Conservation (phyloP, 495 filamentous ascomycete species). For the Aspergillus homomorphus region DNA sequence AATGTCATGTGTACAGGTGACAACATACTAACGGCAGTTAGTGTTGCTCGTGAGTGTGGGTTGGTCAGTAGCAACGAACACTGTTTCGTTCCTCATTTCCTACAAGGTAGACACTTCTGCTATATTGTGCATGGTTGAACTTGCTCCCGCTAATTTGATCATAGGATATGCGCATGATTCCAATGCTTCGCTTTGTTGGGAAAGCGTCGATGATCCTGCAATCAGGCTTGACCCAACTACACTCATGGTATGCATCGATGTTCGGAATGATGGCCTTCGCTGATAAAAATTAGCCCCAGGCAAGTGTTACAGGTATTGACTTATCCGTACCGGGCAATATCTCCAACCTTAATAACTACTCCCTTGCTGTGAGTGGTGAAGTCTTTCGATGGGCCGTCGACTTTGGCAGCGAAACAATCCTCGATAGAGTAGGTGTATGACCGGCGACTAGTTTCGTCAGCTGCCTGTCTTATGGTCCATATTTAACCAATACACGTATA, state of each 20-base stretch:
- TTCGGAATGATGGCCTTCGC: slow-evolving; percentile 13
- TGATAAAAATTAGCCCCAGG: slow-evolving; percentile 58
- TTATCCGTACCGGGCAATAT: slow-evolving; percentile 82
- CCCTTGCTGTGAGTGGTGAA: slow-evolving; percentile 84
- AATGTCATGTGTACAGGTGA: slow-evolving; percentile 98
- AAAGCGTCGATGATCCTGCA: slow-evolving; percentile 81
- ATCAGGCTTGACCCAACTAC: slow-evolving; percentile 74
- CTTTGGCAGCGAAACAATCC: slow-evolving; percentile 72
- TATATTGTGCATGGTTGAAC: not conserved
- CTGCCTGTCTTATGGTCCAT: not conserved
- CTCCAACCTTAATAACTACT: slow-evolving; percentile 74
- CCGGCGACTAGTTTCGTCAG: not conserved
- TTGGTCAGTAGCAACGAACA: slow-evolving; percentile 76
- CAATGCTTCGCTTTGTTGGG: slow-evolving; percentile 74
- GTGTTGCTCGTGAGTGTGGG: slow-evolving; percentile 89
- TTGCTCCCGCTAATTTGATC: slow-evolving; percentile 11
- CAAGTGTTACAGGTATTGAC: slow-evolving; percentile 65
- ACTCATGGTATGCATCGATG: slow-evolving; percentile 52
- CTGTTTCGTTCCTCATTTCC: slow-evolving; percentile 89
- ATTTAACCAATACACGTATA: slow-evolving; percentile 24
- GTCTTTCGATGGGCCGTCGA: slow-evolving; percentile 96
- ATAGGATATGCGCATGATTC: slow-evolving; percentile 61
- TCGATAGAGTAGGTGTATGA: slow-evolving; percentile 55
- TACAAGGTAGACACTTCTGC: slow-evolving; percentile 53
- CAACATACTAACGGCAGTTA: slow-evolving; percentile 96